Evolutionary conservation across 768 basidiomycete genomes (phyloP), one percentile per base, ranked within the genome.

Genomic region (Lentinus tigrinus): DNA sequence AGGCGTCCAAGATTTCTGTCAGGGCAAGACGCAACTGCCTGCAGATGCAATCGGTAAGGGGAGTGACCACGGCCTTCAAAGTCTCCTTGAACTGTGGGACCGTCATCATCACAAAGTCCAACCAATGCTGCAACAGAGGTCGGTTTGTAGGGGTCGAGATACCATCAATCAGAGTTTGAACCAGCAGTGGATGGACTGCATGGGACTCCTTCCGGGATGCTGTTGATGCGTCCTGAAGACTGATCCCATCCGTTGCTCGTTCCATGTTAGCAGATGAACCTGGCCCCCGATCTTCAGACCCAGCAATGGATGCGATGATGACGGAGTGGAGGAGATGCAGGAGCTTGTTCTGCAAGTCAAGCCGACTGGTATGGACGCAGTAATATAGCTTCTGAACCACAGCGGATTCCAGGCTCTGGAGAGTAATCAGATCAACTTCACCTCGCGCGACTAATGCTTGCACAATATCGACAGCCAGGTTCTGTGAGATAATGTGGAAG

Each of bases 71-170:
- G 10, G 80, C 76, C 51, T 87, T 84, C 1, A 92, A 75, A 2
- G 83, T 76, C 19, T 86, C 85, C 57, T 89, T 88, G 67, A 94
- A 91, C 64, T 93, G 91, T 4, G 93, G 87, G 17, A 95, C 75
- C 1, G 93, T 91, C 86, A 92, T 91, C 53, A 96, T 81, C 58
- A 98, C 80, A 70, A 99, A 98, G 69, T 98, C 96, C 26, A 98
- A 79, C 96, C 96, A 98, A 65, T 97, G 93, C 67, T 97, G 95
- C 28, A 96, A 71, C 24, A 96, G 81, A 1, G 93, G 81, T 27
- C 87, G 84, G 72, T 96, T 97, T 28, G 80, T 72, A 10, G 79
- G 74, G 4, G 77, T 70, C 11, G 86, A 76, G 47, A 98, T 84
- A 3, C 92, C 96, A 67, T 96, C 92, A 17, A 89, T 77, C 21